phyloP scores from a whole-genome alignment of 371 early-diverging fungal genomes.

The Rhizopus microsporus region DNA sequence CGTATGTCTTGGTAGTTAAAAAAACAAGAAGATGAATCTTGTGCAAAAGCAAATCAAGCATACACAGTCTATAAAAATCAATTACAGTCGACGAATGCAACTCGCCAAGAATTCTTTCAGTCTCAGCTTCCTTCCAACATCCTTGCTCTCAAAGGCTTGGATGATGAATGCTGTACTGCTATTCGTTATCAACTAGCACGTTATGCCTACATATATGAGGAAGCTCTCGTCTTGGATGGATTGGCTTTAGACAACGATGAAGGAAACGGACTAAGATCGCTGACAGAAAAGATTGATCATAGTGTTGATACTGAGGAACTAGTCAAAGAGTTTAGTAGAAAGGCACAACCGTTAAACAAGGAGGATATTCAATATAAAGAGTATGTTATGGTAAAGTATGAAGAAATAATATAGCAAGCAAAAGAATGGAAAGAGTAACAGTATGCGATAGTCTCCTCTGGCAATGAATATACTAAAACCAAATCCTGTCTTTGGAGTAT shows the following conservation, averaged over 20 bases:
- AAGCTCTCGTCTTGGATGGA: constrained; percentile 34
- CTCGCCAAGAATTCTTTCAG: constrained; percentile 62
- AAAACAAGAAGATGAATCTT: constrained; percentile 70
- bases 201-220: constrained; percentile 54
- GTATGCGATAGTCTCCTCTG: constrained; percentile 49
- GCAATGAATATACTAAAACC: constrained; percentile 62
- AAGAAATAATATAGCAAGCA: too few relatives aligned
- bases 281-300: constrained; percentile 63
- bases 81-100: constrained; percentile 57
- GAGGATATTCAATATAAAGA: constrained; percentile 61
- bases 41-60: constrained; percentile 60
- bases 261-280: constrained; percentile 52
- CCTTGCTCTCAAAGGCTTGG: constrained; percentile 61
- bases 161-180: constrained; percentile 69
- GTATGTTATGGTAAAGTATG: constrained; percentile 36
- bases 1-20: constrained; percentile 41
- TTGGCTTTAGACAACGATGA: constrained; percentile 35
- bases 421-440: too few relatives aligned
- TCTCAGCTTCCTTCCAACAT: constrained; percentile 57
- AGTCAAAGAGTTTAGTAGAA: constrained; percentile 37
- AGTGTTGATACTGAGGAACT: constrained; percentile 43
- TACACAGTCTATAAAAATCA: constrained; percentile 72
- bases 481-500: constrained; percentile 70
- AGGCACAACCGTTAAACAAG: constrained; percentile 24
- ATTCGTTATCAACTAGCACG: constrained; percentile 62